Conservation (phyloP, 148 eudicot genomes). For the Talinum fruticosum region DNA sequence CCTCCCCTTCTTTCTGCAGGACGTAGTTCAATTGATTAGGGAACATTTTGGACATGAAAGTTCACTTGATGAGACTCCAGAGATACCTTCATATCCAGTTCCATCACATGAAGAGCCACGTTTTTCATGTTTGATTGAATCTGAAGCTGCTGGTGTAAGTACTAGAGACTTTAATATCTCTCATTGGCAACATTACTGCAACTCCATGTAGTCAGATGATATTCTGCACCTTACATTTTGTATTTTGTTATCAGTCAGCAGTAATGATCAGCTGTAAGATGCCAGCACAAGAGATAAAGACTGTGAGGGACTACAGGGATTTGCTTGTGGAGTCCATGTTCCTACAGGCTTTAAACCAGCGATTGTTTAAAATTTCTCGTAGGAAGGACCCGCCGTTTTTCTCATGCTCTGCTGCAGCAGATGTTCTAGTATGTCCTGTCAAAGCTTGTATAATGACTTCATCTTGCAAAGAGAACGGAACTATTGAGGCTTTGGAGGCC, state of each 20-base stretch:
- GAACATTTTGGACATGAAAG: conserved; percentile 52
- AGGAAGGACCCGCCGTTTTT: conserved; percentile 64
- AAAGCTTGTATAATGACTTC: conserved; percentile 80
- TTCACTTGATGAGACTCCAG: conserved; percentile 39
- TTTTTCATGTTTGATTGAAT: conserved; percentile 63
- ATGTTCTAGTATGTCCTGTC: conserved; percentile 55
- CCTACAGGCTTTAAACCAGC: conserved; percentile 72
- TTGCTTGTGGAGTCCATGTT: conserved; percentile 73
- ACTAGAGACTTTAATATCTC: neutral
- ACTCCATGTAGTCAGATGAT: neutral
- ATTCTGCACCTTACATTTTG: conserved; percentile 4
- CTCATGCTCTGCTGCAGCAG: conserved; percentile 73
- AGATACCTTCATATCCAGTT: conserved; percentile 48
- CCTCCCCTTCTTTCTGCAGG: conserved; percentile 34
- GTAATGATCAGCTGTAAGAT: conserved; percentile 81
- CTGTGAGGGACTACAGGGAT: conserved; percentile 68
- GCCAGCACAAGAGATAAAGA: conserved; percentile 56
- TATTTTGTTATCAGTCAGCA: conserved; percentile 52
- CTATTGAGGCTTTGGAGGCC: conserved; percentile 68
- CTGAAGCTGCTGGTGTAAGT: conserved; percentile 87
- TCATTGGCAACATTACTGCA: neutral
- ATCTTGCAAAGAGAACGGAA: conserved; percentile 81
- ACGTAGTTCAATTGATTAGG: conserved; percentile 67
- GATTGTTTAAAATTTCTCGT: conserved; percentile 68
- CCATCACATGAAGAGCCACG: conserved; percentile 73